These are phyloP conservation scores for Colletotrichum theobromicola DNA, from an alignment of 2,329 filamentous ascomycete species.

Conservation along the genomic window DNA sequence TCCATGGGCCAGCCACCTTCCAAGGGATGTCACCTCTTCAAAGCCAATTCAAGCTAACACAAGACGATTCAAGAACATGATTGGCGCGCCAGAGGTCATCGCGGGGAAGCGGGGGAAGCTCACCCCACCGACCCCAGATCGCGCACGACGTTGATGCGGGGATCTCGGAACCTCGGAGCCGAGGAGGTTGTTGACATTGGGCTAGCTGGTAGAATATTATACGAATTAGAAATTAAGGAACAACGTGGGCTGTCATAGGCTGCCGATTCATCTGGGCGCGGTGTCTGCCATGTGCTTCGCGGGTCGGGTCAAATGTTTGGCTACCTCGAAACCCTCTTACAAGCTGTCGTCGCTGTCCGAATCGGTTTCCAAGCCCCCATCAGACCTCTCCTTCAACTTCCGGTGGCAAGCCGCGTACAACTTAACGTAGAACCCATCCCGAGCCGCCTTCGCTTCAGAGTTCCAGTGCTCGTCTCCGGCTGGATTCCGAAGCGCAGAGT, in stretches of 20 bases:
- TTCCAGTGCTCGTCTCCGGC: neutral
- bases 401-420: neutral
- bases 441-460: neutral
- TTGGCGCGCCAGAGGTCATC: neutral
- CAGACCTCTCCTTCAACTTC: neutral
- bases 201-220: neutral
- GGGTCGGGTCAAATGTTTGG: neutral
- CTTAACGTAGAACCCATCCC: neutral
- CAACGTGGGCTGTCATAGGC: neutral
- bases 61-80: neutral
- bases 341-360: neutral
- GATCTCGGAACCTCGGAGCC: neutral
- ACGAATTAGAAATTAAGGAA: neutral
- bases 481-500: rapidly evolving
- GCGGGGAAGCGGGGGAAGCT: neutral
- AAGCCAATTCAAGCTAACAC: neutral
- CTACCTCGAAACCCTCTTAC: neutral
- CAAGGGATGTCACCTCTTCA: neutral
- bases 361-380: neutral
- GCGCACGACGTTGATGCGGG: neutral
- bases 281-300: neutral
- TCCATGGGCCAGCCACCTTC: neutral
- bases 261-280: neutral
- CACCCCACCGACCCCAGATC: neutral
- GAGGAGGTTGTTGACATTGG: neutral